Percentiles rank a stretch among this genome's conserved stretches.
Conservation (phyloP, 176 grass and related monocot species). For the Ensete ventricosum region DNA sequence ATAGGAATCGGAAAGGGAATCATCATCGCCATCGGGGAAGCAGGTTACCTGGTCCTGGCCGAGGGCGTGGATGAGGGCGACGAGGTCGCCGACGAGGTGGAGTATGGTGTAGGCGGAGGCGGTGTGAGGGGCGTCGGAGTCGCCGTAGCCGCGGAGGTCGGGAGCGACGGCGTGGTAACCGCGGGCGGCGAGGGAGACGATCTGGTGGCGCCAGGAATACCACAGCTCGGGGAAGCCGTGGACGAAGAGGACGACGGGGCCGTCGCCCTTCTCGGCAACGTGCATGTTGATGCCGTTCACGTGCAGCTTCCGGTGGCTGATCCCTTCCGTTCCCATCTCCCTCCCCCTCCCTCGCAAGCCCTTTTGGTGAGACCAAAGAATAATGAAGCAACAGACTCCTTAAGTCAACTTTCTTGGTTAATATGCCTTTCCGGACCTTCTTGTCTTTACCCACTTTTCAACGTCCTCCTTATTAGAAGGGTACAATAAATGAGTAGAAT, state of each 20-base stretch:
- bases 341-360: neutral
- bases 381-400: too few relatives aligned
- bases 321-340: neutral
- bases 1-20: neutral
- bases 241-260: slow-evolving; percentile 30
- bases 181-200: slow-evolving; percentile 19
- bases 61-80: slow-evolving; percentile 32
- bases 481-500: too few relatives aligned
- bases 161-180: slow-evolving; percentile 37
- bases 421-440: too few relatives aligned
- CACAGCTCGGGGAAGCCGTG: slow-evolving; percentile 46
- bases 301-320: slow-evolving; percentile 20
- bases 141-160: slow-evolving; percentile 40
- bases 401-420: too few relatives aligned
- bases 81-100: slow-evolving; percentile 40
- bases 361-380: too few relatives aligned
- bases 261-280: slow-evolving; percentile 40
- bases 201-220: slow-evolving; percentile 51
- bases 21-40: neutral
- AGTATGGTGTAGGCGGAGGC: slow-evolving; percentile 29
- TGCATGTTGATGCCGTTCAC: slow-evolving; percentile 41
- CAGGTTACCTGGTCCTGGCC: slow-evolving; percentile 30
- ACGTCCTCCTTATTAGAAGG: too few relatives aligned
- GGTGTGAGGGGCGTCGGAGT: slow-evolving; percentile 22
- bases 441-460: too few relatives aligned